Evolutionary conservation across 768 basidiomycete genomes (phyloP), one percentile per base, ranked within the genome.

Genomic region (Suillus brevipes): DNA sequence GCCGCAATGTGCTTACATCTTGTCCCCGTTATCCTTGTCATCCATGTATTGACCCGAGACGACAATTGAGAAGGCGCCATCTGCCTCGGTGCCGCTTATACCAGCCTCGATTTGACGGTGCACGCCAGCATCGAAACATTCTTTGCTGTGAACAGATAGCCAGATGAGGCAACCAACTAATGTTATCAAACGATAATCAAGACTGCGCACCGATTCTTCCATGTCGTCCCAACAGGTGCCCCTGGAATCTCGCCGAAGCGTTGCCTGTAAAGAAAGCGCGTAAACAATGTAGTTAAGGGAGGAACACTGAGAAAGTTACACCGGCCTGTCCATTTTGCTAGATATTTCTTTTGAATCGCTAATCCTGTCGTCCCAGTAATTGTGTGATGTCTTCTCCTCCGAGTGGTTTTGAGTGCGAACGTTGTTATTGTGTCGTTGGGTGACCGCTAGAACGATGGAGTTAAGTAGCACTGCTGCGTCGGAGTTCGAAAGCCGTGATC

Each of bases 181-280:
- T 38, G 16, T 53, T 66, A 72, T 31, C 7, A 49, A 12, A 38
- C 5, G 12, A 42, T 10, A 40, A 36, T 23, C n/a, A 40, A 40
- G 9, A 18, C 36, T 9, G 14, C 69, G 36, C 42, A 74, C 75
- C 72, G 74, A 0, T 0, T 63, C 0, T 47, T 6, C 72, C 72
- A 75, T 2, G n/a, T 4, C 6, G 68, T 53, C n/a, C 77, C 74
- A 5, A 77, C 36, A 3, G 65, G 61, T 42, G 69, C 57, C 12
- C 62, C 58, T 4, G 72, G 75, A 20, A 75, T 74, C 36, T 66
- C 31, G 8, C 74, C 75, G n/a, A 74, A 75, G 2, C 37, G 67
- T 52, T 62, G 68, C 38, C 74, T 75, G 60, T 10, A 10, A 42
- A 55, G 18, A 36, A 0, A 13, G 20, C 58, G 10, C 20, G 5